phyloP scores from a whole-genome alignment of 2,329 filamentous ascomycete genomes.

The Colletotrichum sublineola region DNA sequence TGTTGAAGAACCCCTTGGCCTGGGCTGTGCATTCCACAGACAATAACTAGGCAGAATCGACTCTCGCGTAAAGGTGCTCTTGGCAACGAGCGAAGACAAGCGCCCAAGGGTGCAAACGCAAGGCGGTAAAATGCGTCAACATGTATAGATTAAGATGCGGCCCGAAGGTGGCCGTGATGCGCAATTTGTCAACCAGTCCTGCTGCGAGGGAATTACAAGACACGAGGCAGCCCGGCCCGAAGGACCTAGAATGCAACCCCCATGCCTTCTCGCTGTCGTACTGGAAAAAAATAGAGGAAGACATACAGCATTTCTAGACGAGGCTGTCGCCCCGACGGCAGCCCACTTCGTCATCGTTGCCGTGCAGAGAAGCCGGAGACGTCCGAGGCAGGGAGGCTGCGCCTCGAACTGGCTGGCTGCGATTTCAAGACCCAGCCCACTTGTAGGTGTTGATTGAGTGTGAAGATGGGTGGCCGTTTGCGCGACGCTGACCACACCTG shows the following conservation, averaged over 20 bases:
- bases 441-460: background rate
- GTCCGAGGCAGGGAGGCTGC: constrained; percentile 8
- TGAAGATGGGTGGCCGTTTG: constrained; percentile 12
- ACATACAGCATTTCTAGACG: constrained; percentile 16
- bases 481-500: constrained; percentile 5
- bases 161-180: background rate
- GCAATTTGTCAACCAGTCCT: background rate
- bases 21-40: constrained; percentile 27
- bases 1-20: background rate
- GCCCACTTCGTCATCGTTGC: constrained; percentile 9
- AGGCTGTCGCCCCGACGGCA: constrained; percentile 15
- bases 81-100: too few relatives aligned
- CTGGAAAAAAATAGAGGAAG: background rate
- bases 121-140: background rate
- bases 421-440: background rate
- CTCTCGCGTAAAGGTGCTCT: too few relatives aligned
- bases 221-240: background rate
- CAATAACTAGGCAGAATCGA: background rate
- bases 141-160: background rate
- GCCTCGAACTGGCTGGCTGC: constrained; percentile 25
- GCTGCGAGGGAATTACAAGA: constrained; percentile 12
- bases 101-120: background rate
- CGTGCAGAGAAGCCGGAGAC: constrained; percentile 16
- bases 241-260: constrained; percentile 1
- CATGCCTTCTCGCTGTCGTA: constrained; percentile 1